These are phyloP conservation scores for Parietaria judaica DNA, from an alignment of 306 rosid genomes.

Conservation along the genomic window DNA sequence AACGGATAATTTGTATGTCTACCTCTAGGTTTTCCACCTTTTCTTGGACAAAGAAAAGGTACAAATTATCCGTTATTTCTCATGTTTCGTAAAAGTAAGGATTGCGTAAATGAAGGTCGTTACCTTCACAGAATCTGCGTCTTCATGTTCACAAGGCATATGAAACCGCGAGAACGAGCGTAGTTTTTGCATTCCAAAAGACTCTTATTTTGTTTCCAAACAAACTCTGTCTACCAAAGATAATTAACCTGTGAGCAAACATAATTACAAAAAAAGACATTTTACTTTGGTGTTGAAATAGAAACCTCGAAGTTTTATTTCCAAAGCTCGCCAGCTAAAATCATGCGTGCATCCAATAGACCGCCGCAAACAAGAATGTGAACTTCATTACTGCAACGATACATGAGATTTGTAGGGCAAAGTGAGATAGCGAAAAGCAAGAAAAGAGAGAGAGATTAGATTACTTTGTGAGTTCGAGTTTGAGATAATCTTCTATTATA, in stretches of 20 bases:
- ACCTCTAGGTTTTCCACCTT: too few relatives aligned
- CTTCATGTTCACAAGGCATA: conserved; percentile 74
- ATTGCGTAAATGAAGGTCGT: neutral
- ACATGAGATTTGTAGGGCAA: conserved; percentile 8
- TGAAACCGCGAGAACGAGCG: conserved; percentile 81
- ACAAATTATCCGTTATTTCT: neutral
- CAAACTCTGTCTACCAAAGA: conserved; percentile 69
- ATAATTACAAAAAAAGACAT: too few relatives aligned
- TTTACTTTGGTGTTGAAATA: conserved; percentile 3
- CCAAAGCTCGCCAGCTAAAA: conserved; percentile 83
- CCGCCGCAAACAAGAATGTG: conserved; percentile 87
- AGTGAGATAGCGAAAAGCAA: conserved; percentile 15
- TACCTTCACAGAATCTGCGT: conserved; percentile 66
- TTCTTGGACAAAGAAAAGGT: too few relatives aligned
- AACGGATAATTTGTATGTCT: neutral
- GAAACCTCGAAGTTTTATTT: conserved; percentile 73
- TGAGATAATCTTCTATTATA: conserved; percentile 59
- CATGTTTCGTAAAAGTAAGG: neutral
- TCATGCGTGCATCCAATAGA: conserved; percentile 75
- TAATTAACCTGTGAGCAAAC: conserved; percentile 21
- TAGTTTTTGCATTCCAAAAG: conserved; percentile 89
- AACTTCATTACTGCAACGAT: conserved; percentile 50
- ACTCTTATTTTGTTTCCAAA: conserved; percentile 77
- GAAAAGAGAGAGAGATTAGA: neutral
- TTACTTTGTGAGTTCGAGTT: conserved; percentile 61